Evolutionary conservation across 2,329 filamentous ascomycete genomes (phyloP), one percentile per base, ranked within the genome.

Genomic region (Trichoderma atrobrunneum): DNA sequence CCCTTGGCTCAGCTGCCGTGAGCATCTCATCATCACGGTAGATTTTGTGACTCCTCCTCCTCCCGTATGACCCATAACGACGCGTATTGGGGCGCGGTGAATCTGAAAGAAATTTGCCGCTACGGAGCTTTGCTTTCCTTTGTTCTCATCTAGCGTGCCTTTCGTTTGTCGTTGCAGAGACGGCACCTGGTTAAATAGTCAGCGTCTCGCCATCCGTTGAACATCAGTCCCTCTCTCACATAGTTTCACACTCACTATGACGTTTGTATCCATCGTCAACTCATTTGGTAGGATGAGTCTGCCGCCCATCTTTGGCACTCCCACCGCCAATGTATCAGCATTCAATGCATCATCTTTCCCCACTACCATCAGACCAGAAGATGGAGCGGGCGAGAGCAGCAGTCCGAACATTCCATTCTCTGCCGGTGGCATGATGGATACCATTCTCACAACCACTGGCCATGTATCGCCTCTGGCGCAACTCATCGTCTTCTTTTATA

Each of bases 361-460:
- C 6, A 24, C 72, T 11, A 59, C 34, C 21, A 12, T 65, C 21
- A 21, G 30, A 56, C 60, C 60, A 11, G 63, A 48, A 10, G 8
- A 48, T 21, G 34, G 21, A 59, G 30, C 39, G 21, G 62, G 34
- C 14, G 67, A 34, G 32, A 34, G 51, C 51, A 39, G 36, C n/a
- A 57, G 43, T 8, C 34, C 69, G 11, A 54, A 54, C 7, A 36
- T 63, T 10, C 39, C 74, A 7, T 78, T 81, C 18, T 77, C 79
- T 6, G 69, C 68, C 11, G 56, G 75, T 3, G 78, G 78, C 70
- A 77, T 85, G 30, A 75, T 85, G 74, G 84, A 87, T 73, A 82
- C 77, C n/a, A 78, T 88, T 59, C 80, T 87, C 16, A 79, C 81
- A 5, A 81, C 85, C 1, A 79, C 86, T 5, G 85, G 85, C 11